Evolutionary conservation across 2,329 filamentous ascomycete genomes (phyloP), one percentile per base, ranked within the genome.

Genomic region (Aspergillus brunneoviolaceus): DNA sequence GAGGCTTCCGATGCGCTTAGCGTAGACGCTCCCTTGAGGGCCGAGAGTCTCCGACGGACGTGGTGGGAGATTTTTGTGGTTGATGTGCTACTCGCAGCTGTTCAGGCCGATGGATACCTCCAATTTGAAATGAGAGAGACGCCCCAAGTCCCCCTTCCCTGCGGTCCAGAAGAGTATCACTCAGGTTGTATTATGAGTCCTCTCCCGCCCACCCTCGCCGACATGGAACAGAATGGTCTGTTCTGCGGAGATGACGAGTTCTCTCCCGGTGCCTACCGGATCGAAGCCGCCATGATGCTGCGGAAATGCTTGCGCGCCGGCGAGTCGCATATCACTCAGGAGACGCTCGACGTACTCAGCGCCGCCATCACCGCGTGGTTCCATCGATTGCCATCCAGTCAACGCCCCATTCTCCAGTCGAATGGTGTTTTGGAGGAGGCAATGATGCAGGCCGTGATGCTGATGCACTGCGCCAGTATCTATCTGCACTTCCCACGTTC

Each of bases 11-110:
- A 55, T 2, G 33, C 19, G 4, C 11, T 58, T 11, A 21, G 49
- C 3, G 21, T 49, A 6, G 47, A 55, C 9, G 48, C 47, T 39
- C 47, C 59, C 12, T 7, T 58, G 3, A 12, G 47, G 11, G 56
- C 55, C 2, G 51, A 61, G 35, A 59, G 55, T 29, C 25, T 54
- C 5, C 59, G 59, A 6, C 59, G 59, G 2, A 61, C 59, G 5
- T 61, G 59, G 59, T 61, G 59, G 59, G 59, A 61, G 27, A 58
- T 61, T 5, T 47, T 61, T 9, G 49, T 61, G 19, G n/a, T 59
- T 3, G 59, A 61, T 19, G 42, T 51, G 11, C 33, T 58, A 3
- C 56, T 61, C n/a, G 59, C 59, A 7, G 59, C 59, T 3, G 35
- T 58, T 10, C 59, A 61, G 50, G 56, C 55, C 7, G 47, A 55